Base-by-base conservation (phyloP, 331 rosid genomes). In the Erythrophleum ivorense region DNA sequence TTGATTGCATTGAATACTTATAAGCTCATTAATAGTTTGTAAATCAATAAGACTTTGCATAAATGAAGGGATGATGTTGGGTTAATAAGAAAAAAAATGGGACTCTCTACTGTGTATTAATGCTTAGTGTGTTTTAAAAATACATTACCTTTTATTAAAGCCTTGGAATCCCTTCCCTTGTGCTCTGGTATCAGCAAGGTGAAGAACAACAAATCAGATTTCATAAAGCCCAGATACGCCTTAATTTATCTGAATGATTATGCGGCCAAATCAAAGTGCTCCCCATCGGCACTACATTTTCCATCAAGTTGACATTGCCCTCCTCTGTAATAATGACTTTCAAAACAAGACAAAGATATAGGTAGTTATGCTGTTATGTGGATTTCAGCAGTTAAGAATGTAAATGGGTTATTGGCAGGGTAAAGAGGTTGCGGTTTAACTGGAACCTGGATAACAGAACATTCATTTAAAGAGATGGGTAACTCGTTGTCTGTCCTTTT, bases 261-360 rank as follows among this genome's bases (percentile, higher is more conserved):
- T 7, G 0, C 8, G 53, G 48, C 8, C 21, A 5, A 34, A 73
- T 12, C 5, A 7, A 4, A 9, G 46, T 71, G 46, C 46, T 71
- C 15, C 29, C 29, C 8, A 0, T 0, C 5, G 0, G 0, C 2
- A 7, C 0, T 11, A 11, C 53, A 48, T 7, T 55, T 38, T 10
- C n/a, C 66, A 0, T 18, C 6, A 9, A 0, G 0, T 14, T 0
- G 3, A 60, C 86, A 82, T 18, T 6, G 45, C 19, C 80, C 75
- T 18, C 21, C 16, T 0, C 0, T 5, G 0, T 0, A 0, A 0
- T 0, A 24, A 29, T 29, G 0, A 46, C 90, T 81, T 0, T 0
- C 0, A 2, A 0, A 0, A 33, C 86, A 85, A 13, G 2, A 4
- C 0, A 24, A 24, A 24, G 43, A 3, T 40, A 0, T 0, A 3